phyloP scores from a whole-genome alignment of 2,329 filamentous ascomycete genomes.

The Emergomyces orientalis region DNA sequence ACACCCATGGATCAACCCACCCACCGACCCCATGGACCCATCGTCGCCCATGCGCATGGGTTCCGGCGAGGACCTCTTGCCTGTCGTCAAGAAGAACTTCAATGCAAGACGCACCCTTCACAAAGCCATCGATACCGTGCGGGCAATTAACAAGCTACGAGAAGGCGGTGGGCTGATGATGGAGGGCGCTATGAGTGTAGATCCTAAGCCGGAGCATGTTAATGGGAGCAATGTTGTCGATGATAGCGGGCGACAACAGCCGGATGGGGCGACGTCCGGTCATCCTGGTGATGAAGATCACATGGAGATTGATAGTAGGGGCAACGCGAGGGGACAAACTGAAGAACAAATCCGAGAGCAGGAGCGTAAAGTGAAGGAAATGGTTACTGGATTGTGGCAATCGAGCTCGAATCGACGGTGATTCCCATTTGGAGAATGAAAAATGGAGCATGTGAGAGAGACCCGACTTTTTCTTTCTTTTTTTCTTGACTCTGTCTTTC shows the following conservation, averaged over 20 bases:
- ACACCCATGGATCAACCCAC: slow-evolving; percentile 55
- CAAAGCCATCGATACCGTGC: slow-evolving; percentile 58
- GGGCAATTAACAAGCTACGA: slow-evolving; percentile 58
- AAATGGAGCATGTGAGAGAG: neutral
- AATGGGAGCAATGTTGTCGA: slow-evolving; percentile 36
- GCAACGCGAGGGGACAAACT: slow-evolving; percentile 52
- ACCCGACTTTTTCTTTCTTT: neutral
- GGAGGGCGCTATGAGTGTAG: slow-evolving; percentile 50
- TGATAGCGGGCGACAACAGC: slow-evolving; percentile 22
- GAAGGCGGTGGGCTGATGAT: slow-evolving; percentile 54
- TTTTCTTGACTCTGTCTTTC: neutral
- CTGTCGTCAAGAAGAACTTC: slow-evolving; percentile 62
- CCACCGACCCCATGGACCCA: slow-evolving; percentile 37
- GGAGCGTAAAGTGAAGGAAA: slow-evolving; percentile 50
- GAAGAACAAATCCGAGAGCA: slow-evolving; percentile 54
- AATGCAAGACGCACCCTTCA: slow-evolving; percentile 56
- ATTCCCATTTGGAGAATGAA: neutral
- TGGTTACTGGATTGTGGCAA: slow-evolving; percentile 49
- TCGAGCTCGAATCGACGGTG: slow-evolving; percentile 19
- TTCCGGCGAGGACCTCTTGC: slow-evolving; percentile 48
- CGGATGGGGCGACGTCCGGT: slow-evolving; percentile 13
- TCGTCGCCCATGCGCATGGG: slow-evolving; percentile 24
- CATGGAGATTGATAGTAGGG: slow-evolving; percentile 50
- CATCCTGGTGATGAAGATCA: slow-evolving; percentile 36
- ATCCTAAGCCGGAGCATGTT: slow-evolving; percentile 44